phyloP scores from a whole-genome alignment of 768 basidiomycete species.

The Hypholoma sublateritium region DNA sequence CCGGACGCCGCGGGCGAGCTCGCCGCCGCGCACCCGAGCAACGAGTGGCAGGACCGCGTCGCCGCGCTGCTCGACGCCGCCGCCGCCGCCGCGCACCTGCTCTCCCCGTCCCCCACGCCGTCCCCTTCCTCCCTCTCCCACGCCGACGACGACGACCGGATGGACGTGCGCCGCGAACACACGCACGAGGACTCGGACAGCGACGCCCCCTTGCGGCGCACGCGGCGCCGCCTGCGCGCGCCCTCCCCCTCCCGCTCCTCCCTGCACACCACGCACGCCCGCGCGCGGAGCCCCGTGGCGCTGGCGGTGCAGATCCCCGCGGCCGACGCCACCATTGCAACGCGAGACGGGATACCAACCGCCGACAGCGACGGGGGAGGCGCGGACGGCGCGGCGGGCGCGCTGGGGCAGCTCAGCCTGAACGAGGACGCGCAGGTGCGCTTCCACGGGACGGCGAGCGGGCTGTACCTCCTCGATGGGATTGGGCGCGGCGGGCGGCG shows the following conservation, averaged over 20 bases:
- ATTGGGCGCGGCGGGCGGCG: slow-evolving; percentile 55
- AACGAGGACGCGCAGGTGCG: slow-evolving; percentile 87
- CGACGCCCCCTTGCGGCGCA: not conserved
- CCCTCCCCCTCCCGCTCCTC: not conserved
- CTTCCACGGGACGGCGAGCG: slow-evolving; percentile 85
- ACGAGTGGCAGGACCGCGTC: slow-evolving; percentile 80
- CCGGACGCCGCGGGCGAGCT: too few species aligned
- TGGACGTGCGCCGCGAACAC: too few species aligned
- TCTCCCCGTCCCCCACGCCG: not conserved
- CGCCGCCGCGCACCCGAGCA: too few species aligned
- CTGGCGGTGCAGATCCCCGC: not conserved
- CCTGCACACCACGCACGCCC: not conserved
- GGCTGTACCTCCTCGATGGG: slow-evolving; percentile 70
- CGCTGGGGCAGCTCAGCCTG: slow-evolving; percentile 82
- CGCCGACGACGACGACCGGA: too few species aligned
- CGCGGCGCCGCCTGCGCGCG: not conserved
- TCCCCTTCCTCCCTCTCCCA: not conserved
- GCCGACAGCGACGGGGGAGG: not conserved
- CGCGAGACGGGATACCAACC: too few species aligned
- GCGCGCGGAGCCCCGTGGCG: not conserved
- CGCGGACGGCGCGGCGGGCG: slow-evolving; percentile 44
- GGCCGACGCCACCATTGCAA: not conserved
- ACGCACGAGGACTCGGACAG: not conserved
- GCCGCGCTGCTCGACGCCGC: slow-evolving; percentile 36
- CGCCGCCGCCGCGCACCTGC: slow-evolving; percentile 8